Conservation (phyloP, 169 alveolate species). For the Plasmodium coatneyi region DNA sequence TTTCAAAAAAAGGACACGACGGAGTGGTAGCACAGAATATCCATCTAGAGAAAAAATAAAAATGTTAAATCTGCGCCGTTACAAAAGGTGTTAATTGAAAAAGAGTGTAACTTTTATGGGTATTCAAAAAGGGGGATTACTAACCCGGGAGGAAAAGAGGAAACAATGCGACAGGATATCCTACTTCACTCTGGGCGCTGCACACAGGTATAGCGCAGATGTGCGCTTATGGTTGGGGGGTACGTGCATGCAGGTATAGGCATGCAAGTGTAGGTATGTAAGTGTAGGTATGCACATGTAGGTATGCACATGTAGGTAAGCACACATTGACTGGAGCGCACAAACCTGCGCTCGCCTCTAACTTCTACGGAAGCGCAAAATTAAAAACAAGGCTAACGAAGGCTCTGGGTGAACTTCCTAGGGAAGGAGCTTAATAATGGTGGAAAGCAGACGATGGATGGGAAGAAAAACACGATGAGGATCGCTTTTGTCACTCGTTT, state of each 20-base stretch:
- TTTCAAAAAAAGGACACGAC: background rate
- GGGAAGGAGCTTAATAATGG: background rate
- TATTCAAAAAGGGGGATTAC: background rate
- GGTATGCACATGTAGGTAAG: background rate
- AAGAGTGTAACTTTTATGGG: background rate
- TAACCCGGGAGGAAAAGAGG: background rate
- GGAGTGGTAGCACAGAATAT: background rate
- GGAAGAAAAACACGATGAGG: background rate
- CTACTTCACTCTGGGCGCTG: background rate
- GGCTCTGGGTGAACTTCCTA: background rate
- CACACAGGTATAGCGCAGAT: background rate
- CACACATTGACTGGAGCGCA: background rate
- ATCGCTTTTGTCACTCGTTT: background rate
- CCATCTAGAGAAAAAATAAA: background rate
- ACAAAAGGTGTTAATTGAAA: background rate
- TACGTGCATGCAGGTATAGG: background rate
- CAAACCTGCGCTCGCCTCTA: background rate
- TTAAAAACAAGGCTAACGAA: background rate
- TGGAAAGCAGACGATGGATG: background rate
- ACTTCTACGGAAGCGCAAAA: background rate
- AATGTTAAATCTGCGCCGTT: background rate
- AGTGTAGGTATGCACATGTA: background rate
- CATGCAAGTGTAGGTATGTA: too few species aligned
- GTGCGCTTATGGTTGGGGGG: background rate
- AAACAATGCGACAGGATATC: background rate